These are phyloP conservation scores for Mortierella sp. DNA, from an alignment of 371 early-diverging fungal genomes.

Conservation along the genomic window DNA sequence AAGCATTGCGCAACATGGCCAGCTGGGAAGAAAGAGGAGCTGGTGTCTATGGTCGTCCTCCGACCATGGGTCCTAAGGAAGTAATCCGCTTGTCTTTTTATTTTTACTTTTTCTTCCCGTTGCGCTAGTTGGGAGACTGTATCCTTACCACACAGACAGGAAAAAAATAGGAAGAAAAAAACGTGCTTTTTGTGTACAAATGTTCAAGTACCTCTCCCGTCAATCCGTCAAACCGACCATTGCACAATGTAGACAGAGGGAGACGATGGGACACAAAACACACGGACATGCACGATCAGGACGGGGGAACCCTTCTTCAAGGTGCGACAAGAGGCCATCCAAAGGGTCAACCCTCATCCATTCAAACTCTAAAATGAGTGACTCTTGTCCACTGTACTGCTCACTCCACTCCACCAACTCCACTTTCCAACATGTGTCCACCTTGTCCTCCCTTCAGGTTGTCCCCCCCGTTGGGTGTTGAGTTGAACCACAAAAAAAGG, in stretches of 20 bases:
- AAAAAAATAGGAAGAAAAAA: neutral
- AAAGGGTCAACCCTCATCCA: conserved; percentile 8
- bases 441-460: neutral
- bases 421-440: conserved; percentile 12
- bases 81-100: neutral
- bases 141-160: neutral
- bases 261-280: neutral
- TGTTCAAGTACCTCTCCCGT: neutral
- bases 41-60: neutral
- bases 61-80: neutral
- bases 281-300: neutral
- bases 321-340: conserved; percentile 1
- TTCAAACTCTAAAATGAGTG: neutral
- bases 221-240: neutral
- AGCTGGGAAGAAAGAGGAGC: neutral
- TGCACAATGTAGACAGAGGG: neutral
- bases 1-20: neutral
- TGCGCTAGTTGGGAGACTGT: neutral
- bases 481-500: neutral
- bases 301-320: neutral
- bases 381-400: too few species aligned
- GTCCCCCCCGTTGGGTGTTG: neutral
- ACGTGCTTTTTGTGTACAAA: neutral
- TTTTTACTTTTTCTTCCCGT: conserved; percentile 13
- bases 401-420: too few species aligned